A percentile compares a stretch with the other conserved stretches of the same genome.
These are phyloP conservation scores for Agarophyton chilense DNA, from an alignment of 23 red algal species.

Conservation along the genomic window DNA sequence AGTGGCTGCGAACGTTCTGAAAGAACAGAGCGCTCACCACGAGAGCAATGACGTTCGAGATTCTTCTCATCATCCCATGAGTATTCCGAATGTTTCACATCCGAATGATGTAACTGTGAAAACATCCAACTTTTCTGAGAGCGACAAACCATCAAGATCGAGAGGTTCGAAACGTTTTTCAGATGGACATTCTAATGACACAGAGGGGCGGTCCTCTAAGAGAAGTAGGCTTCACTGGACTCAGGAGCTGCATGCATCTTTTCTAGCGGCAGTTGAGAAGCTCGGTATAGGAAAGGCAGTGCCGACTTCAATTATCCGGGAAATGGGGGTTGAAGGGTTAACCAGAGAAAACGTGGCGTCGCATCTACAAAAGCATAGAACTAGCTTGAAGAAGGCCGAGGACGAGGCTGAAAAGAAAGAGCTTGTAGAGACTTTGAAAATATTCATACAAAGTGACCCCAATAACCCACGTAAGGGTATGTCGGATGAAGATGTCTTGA, in stretches of 20 bases:
- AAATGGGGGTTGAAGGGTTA: slow-evolving; percentile 18
- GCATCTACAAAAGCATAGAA: slow-evolving; percentile 10
- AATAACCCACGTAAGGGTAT: neutral
- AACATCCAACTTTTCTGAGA: neutral
- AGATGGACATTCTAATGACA: neutral
- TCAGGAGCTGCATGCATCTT: slow-evolving; percentile 1
- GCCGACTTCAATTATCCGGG: slow-evolving; percentile 13
- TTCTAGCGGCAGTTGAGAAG: neutral
- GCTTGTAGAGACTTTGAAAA: neutral
- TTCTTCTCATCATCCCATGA: neutral
- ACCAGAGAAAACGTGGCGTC: slow-evolving; percentile 8
- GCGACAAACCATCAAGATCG: neutral
- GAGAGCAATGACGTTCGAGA: neutral
- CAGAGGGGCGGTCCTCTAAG: neutral
- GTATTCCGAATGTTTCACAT: neutral
- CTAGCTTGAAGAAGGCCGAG: neutral
- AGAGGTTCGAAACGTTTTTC: slow-evolving; percentile 10
- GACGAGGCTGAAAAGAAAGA: neutral
- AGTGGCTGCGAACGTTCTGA: neutral
- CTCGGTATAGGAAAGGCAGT: neutral
- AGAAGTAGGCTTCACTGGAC: neutral
- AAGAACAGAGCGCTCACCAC: slow-evolving; percentile 10
- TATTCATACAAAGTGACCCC: slow-evolving; percentile 1
- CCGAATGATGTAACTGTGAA: neutral
- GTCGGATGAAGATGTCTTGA: slow-evolving; percentile 5